Base-by-base conservation (phyloP, 306 rosid genomes). In the Psophocarpus tetragonolobus region DNA sequence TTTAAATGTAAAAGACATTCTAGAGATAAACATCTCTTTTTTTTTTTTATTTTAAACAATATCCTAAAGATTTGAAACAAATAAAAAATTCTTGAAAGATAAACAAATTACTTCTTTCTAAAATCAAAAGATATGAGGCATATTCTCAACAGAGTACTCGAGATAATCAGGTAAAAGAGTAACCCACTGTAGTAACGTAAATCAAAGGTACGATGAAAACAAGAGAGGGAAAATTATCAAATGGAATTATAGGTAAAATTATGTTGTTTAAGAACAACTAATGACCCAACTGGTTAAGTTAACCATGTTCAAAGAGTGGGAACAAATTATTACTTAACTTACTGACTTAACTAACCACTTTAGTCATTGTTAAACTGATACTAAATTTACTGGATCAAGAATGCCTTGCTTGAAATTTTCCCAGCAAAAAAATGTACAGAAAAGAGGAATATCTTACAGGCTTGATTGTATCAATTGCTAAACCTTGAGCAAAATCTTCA, bases 401-500 rank as follows among this genome's bases (percentile, higher is more conserved):
- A 20, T 32, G 17, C 44, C 29, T 70, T 45, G 11, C 9, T 47
- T 29, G 75, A 9, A 51, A 50, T 71, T 48, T 73, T 36, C 39
- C 77, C 10, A 23, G 30, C 10, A 57, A 70, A 23, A 68, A 62
- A 1, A 14, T 24, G 38, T 61, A 45, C 7, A 64, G 27, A 23
- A 33, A 3, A 29, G 45, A 68, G 48, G 41, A 75, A 18, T 14
- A 35, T 74, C 93, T 83, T 78, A 92, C 97, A 45, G 81, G 71
- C 61, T 78, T 48, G 45, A 73, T 63, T 48, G 79, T 70, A 83
- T 81, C 75, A 71, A 74, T 79, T 12, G 65, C 81, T 9, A 70
- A 53, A 63, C 75, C 77, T 77, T 79, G 77, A 6, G 18, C 29
- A 50, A 76, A 81, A 81, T 82, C 88, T 84, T 90, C 85, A 56